A percentile compares a stretch with the other conserved stretches of the same genome.
Evolutionary conservation across 129 eudicot species (phyloP).

Genomic region (Pulicaria dysenterica): DNA sequence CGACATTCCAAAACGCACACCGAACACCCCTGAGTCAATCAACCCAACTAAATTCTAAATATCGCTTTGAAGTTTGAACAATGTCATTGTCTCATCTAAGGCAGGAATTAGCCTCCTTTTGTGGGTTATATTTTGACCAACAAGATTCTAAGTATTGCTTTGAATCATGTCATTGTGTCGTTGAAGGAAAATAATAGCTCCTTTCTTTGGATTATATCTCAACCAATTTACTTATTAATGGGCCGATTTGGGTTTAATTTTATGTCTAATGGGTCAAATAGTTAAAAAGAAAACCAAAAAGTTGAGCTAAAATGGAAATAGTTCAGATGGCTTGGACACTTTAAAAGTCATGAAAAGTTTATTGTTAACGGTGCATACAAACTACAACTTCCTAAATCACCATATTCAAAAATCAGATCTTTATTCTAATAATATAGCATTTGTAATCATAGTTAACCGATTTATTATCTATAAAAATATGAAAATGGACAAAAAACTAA

Average conservation of each 20-base stretch:
- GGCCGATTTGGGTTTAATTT: background rate
- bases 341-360: background rate
- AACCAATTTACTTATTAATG: background rate
- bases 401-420: no score
- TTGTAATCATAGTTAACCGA: no score
- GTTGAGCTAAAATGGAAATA: no score
- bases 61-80: background rate
- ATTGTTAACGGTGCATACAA: background rate
- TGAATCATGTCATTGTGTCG: background rate
- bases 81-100: background rate
- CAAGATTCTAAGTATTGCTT: background rate
- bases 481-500: no score
- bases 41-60: background rate
- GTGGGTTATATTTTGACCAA: background rate
- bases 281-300: background rate
- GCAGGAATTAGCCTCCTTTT: background rate
- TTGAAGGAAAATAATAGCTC: background rate
- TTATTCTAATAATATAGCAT: no score
- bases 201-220: background rate
- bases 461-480: no score
- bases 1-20: no score
- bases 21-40: background rate
- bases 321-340: no score
- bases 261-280: background rate
- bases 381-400: background rate